Evolutionary conservation across 305 asterid genomes (phyloP).

Genomic region (Coffea humblotiana): DNA sequence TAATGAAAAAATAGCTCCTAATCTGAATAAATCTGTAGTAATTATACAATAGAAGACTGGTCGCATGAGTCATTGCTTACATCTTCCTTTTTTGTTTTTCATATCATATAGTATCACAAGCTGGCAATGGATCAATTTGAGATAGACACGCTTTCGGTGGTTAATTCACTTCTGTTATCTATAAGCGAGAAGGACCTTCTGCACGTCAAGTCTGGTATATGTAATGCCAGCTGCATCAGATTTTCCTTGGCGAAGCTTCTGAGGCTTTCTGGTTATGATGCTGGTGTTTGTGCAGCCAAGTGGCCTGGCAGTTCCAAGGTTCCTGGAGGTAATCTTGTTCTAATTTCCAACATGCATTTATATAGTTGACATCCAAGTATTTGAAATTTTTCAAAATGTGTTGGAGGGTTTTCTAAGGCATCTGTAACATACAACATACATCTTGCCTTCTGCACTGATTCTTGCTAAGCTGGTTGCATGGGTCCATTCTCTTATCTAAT

Average conservation of each 20-base stretch:
- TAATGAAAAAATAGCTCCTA: too few relatives aligned
- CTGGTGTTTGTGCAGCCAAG: slow-evolving; percentile 65
- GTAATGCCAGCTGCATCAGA: slow-evolving; percentile 74
- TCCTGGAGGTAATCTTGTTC: slow-evolving; percentile 53
- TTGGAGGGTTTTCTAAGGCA: not conserved
- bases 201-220: slow-evolving; percentile 40
- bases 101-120: slow-evolving; percentile 51
- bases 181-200: slow-evolving; percentile 50
- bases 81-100: too few relatives aligned
- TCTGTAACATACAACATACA: not conserved
- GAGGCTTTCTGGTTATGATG: slow-evolving; percentile 66
- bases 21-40: too few relatives aligned
- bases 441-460: not conserved
- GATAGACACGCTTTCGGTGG: slow-evolving; percentile 48
- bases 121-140: slow-evolving; percentile 49
- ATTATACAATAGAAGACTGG: not conserved
- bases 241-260: slow-evolving; percentile 59
- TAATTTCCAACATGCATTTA: not conserved
- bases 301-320: slow-evolving; percentile 68
- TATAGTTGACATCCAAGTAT: not conserved
- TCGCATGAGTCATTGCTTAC: not conserved
- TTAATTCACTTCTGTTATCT: slow-evolving; percentile 52
- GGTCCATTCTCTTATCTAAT: not conserved
- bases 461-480: not conserved
- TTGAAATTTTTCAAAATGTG: not conserved